Evolutionary conservation across 768 basidiomycete species (phyloP).

Genomic region (Hemileccinum impolitum): DNA sequence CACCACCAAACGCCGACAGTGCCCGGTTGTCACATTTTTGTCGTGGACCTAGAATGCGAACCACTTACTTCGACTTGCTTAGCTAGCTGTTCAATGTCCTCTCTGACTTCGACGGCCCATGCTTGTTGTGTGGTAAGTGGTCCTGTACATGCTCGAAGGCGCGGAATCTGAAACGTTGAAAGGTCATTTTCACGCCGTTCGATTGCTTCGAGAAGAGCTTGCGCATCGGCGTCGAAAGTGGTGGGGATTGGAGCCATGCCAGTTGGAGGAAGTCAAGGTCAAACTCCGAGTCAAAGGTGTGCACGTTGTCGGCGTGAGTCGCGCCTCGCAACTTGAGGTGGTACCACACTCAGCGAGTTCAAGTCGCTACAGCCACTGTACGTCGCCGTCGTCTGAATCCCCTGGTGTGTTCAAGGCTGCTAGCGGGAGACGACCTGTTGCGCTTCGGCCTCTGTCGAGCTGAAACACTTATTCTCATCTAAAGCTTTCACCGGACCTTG

Average conservation of each 20-base stretch:
- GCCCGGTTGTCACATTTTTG: neutral
- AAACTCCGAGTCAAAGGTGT: too few species aligned
- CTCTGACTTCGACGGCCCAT: slow-evolving; percentile 69
- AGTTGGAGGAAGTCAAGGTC: neutral
- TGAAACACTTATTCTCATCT: too few species aligned
- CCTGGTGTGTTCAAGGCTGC: too few species aligned
- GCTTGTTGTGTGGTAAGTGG: slow-evolving; percentile 70
- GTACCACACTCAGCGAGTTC: too few species aligned
- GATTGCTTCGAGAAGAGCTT: slow-evolving; percentile 47
- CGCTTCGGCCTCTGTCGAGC: too few species aligned
- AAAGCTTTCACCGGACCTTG: too few species aligned
- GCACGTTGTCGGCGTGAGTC: too few species aligned
- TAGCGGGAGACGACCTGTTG: too few species aligned
- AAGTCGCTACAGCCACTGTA: too few species aligned
- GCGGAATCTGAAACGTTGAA: slow-evolving; percentile 67
- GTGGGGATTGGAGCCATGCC: slow-evolving; percentile 63
- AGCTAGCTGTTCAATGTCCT: slow-evolving; percentile 63
- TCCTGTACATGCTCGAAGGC: slow-evolving; percentile 64
- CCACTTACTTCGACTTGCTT: slow-evolving; percentile 65
- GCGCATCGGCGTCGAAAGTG: slow-evolving; percentile 50
- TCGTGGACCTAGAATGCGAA: slow-evolving; percentile 2
- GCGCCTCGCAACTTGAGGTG: too few species aligned
- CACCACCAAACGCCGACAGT: neutral
- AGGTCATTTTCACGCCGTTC: slow-evolving; percentile 63
- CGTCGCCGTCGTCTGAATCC: too few species aligned